phyloP scores from a whole-genome alignment of 139 green algal genomes.

The Micractinium conductrix region DNA sequence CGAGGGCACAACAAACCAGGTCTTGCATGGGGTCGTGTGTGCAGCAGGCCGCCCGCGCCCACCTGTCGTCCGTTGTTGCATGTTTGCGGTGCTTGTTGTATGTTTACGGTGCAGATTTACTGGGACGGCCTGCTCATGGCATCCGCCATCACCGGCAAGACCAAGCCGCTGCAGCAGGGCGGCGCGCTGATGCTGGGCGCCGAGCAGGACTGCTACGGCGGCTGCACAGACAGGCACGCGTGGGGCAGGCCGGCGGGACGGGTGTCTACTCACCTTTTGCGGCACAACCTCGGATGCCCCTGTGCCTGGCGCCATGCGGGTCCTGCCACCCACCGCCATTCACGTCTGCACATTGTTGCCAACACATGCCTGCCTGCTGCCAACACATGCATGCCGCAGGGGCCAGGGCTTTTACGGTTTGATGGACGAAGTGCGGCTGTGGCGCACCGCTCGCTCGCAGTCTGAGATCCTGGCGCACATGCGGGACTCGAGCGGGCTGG shows the following conservation, averaged over 20 bases:
- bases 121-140: constrained; percentile 75
- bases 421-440: constrained; percentile 89
- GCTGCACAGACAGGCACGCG: constrained; percentile 77
- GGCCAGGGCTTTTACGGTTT: constrained; percentile 81
- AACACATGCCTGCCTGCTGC: background rate
- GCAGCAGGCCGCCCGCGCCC: too few species aligned
- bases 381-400: background rate
- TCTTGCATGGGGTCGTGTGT: too few species aligned
- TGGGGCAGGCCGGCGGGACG: too few species aligned
- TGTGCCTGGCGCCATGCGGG: too few species aligned
- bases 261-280: too few species aligned
- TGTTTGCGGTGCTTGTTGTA: too few species aligned
- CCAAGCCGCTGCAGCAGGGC: constrained; percentile 60
- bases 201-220: constrained; percentile 92
- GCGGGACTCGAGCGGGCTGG: constrained; percentile 55
- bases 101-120: constrained; percentile 82
- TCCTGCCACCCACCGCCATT: background rate
- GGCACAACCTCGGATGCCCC: too few species aligned
- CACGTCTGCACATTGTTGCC: background rate
- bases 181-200: constrained; percentile 86
- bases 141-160: constrained; percentile 59
- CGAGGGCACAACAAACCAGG: too few species aligned
- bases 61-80: too few species aligned
- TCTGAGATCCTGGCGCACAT: constrained; percentile 81
- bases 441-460: constrained; percentile 72